phyloP scores from a whole-genome alignment of 768 basidiomycete species.

The Mycena indigotica region DNA sequence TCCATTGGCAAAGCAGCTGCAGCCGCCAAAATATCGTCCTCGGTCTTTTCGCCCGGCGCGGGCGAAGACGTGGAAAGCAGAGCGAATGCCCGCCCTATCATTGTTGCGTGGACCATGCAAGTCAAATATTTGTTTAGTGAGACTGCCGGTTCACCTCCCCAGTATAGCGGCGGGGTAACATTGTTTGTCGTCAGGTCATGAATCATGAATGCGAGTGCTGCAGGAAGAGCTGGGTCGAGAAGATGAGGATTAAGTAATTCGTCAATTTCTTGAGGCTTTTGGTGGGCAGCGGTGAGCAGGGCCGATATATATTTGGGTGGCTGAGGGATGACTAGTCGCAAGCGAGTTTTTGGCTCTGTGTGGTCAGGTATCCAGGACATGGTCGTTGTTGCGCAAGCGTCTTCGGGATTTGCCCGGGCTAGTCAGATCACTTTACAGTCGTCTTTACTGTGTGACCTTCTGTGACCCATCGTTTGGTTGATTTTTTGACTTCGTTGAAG shows the following conservation, averaged over 20 bases:
- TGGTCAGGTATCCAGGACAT: background rate
- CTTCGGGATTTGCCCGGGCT: no score
- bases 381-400: background rate
- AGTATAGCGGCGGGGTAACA: constrained; percentile 9
- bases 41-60: constrained; percentile 1
- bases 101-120: constrained; percentile 5
- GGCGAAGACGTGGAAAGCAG: constrained; percentile 8
- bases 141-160: constrained; percentile 7
- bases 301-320: background rate
- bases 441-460: no score
- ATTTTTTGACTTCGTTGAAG: no score
- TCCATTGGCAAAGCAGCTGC: constrained; percentile 2
- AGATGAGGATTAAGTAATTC: constrained; percentile 8
- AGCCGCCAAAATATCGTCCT: constrained; percentile 1
- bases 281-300: constrained; percentile 6
- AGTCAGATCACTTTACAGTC: no score
- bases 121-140: background rate
- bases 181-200: background rate
- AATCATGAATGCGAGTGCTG: constrained; percentile 4
- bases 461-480: no score
- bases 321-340: background rate
- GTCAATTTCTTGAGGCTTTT: constrained; percentile 4
- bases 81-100: constrained; percentile 10
- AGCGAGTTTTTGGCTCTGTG: background rate
- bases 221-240: constrained; percentile 10